A percentile compares a stretch with the other conserved stretches of the same genome.
Evolutionary conservation across 208 protist species (phyloP).

Genomic region (Spongospora subterranea): DNA sequence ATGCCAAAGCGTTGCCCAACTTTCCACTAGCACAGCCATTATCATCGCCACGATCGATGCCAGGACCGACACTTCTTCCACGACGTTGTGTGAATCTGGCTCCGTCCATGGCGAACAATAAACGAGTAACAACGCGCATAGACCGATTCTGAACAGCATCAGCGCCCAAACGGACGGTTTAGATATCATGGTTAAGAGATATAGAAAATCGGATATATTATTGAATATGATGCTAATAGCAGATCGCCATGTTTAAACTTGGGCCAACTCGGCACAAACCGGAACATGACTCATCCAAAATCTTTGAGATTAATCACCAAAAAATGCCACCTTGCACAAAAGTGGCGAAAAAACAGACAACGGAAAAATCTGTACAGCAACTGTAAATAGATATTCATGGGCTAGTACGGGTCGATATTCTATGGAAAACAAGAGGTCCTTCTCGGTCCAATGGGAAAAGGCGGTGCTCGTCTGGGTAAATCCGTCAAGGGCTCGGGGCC

Average conservation of each 20-base stretch:
- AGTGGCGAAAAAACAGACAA: too few species aligned
- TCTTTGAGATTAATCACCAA: too few species aligned
- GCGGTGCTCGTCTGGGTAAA: background rate
- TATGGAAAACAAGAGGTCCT: background rate
- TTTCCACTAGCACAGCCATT: background rate
- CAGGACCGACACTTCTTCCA: background rate
- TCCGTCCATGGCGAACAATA: background rate
- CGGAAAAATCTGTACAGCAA: background rate
- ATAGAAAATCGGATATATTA: background rate
- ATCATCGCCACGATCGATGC: background rate
- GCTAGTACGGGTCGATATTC: background rate
- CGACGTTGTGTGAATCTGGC: too few species aligned
- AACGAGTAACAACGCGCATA: background rate
- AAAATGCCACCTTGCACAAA: too few species aligned
- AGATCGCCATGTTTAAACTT: background rate
- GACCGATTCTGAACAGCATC: background rate
- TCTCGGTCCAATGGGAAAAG: background rate
- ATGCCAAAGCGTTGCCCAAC: background rate
- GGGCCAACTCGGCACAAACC: background rate
- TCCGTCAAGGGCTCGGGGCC: background rate
- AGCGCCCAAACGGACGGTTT: background rate
- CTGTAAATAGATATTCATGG: background rate
- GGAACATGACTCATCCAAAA: background rate
- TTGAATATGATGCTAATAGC: background rate
- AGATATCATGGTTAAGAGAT: background rate